Evolutionary conservation across 805 yeast species (phyloP), one percentile per base, ranked within the genome.

Genomic region (Dipodascus albidus): DNA sequence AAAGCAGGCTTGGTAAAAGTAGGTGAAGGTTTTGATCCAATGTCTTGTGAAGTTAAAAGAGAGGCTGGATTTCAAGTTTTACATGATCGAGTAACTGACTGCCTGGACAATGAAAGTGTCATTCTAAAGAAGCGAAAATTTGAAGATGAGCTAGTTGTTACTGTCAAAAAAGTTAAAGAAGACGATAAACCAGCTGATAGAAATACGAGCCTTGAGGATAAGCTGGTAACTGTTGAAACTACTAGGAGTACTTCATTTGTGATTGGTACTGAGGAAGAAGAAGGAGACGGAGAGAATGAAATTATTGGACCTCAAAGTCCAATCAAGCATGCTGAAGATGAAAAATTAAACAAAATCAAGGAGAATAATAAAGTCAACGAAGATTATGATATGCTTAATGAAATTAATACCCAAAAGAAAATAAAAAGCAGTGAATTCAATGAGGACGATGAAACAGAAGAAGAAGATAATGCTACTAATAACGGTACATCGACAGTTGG

Each of bases 231-330:
- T 27, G 11, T 27, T 11, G 33, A 27, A 27, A 27, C 33, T 11
- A 11, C 33, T 6, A 11, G 9, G 33, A 27, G 11, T 27, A 11
- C 9, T 6, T 27, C 33, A 6, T 27, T 27, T 11, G 11, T 27
- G 6, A 19, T 19, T 11, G 44, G 44, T 11, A 38, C 44, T 19
- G 44, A 38, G n/a, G 44, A 38, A 17, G 44, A 38, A 38, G 44
- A 38, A 17, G 44, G 44, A 14, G 44, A 38, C n/a, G 44, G 44
- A n/a, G 44, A 38, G 44, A n/a, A 38, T 38, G 44, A 31, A n/a
- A n/a, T n/a, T n/a, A 31, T 31, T 9, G 9, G 38, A 31, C 9
- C 38, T 9, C 15, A 31, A 31, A 9, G 15, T 15, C 38, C 38
- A 31, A 15, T 15, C 9, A 9, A 15, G 15, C 9, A 31, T 9